Conservation (phyloP, 2,329 filamentous ascomycete species). For the Aspergillus bombycis region DNA sequence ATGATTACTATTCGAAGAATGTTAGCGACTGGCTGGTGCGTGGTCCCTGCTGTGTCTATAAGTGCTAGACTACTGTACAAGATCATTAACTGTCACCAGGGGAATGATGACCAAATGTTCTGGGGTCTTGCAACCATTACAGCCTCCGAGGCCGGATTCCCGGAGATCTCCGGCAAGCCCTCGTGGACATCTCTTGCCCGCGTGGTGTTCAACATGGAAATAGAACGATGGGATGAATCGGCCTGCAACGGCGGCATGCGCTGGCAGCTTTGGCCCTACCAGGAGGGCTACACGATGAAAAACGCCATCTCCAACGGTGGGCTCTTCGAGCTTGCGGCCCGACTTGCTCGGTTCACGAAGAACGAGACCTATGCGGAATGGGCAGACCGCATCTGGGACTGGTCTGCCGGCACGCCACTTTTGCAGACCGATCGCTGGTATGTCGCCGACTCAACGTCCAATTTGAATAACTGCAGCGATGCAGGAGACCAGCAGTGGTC, state of each 20-base stretch:
- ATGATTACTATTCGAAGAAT: neutral
- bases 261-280: neutral
- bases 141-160: neutral
- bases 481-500: neutral
- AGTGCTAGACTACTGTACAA: too few species aligned
- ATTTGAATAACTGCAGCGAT: neutral
- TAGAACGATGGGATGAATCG: neutral
- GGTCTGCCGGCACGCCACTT: neutral
- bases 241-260: neutral
- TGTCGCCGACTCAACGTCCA: neutral
- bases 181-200: neutral
- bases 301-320: neutral
- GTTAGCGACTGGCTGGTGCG: neutral
- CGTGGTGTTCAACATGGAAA: neutral
- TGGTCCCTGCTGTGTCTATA: neutral
- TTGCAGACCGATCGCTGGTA: neutral
- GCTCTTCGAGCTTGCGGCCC: neutral
- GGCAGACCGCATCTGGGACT: neutral
- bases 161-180: neutral
- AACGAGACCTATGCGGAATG: neutral
- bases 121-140: neutral
- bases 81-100: neutral
- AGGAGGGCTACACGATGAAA: neutral
- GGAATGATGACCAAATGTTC: neutral
- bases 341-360: neutral